These are phyloP conservation scores for Brassica cretica DNA, from an alignment of 345 rosid genomes.

Conservation along the genomic window DNA sequence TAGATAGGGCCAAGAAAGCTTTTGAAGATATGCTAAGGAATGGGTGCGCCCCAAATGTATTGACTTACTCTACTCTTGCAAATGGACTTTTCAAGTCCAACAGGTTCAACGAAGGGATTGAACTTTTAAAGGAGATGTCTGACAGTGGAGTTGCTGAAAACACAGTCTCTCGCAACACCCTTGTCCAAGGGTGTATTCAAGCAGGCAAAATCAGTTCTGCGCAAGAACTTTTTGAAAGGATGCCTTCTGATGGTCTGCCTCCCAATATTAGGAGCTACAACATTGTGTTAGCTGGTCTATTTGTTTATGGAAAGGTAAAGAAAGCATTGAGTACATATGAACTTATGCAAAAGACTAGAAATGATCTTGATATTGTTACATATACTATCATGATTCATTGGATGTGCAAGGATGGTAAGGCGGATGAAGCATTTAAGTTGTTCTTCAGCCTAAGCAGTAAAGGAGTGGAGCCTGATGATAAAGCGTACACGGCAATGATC, in stretches of 20 bases:
- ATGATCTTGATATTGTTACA: constrained; percentile 37
- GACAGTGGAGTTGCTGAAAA: constrained; percentile 25
- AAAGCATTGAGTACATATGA: constrained; percentile 31
- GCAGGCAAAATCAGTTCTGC: constrained; percentile 28
- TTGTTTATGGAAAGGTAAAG: constrained; percentile 12
- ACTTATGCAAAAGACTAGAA: constrained; percentile 28
- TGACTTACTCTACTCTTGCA: constrained; percentile 45
- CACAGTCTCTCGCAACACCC: constrained; percentile 33
- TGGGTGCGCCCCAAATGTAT: constrained; percentile 34
- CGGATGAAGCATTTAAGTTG: constrained; percentile 39
- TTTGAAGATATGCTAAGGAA: constrained; percentile 21
- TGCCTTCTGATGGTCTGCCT: constrained; percentile 35
- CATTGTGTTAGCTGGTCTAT: constrained; percentile 43
- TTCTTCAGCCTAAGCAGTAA: constrained; percentile 1
- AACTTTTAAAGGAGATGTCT: constrained; percentile 31
- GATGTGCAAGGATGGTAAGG: constrained; percentile 39
- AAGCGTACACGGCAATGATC: constrained; percentile 21
- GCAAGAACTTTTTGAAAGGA: constrained; percentile 9
- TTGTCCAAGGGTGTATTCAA: constrained; percentile 39
- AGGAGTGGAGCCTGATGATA: constrained; percentile 26
- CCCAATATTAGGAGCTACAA: constrained; percentile 43
- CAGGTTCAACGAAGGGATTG: constrained; percentile 34
- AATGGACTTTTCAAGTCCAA: constrained; percentile 40
- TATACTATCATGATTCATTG: constrained; percentile 42
- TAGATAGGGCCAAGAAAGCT: constrained; percentile 19